Percentiles rank a stretch among this genome's conserved stretches.
These are phyloP conservation scores for Haematococcus sp. DNA, from an alignment of 139 green algal species.

Conservation along the genomic window DNA sequence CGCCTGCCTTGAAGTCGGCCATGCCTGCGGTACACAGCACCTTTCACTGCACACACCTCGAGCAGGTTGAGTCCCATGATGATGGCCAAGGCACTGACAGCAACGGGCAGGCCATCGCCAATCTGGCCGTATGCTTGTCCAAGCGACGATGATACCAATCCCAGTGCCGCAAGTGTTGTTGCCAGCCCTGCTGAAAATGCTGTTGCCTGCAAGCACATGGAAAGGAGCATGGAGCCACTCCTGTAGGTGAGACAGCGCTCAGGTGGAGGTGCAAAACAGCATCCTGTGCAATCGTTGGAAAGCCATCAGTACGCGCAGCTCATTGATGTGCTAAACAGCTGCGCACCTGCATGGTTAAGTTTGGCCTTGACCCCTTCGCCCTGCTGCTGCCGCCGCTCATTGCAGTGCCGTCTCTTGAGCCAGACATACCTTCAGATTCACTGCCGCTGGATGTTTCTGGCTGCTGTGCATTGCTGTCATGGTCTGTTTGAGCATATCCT, in stretches of 20 bases:
- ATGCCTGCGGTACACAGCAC: no score
- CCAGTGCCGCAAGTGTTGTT: conserved; percentile 82
- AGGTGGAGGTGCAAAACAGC: no score
- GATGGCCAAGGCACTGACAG: conserved; percentile 74
- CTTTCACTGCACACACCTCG: conserved; percentile 38
- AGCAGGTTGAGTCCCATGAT: conserved; percentile 95
- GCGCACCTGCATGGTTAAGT: conserved; percentile 2
- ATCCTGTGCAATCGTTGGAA: no score
- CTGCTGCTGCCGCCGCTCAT: not conserved
- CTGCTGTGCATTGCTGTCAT: not conserved
- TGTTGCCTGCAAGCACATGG: conserved; percentile 29
- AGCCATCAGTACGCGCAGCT: no score
- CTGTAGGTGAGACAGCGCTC: no score
- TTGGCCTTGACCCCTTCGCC: no score
- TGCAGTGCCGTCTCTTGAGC: not conserved
- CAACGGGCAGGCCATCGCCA: conserved; percentile 28
- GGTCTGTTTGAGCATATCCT: conserved; percentile 51
- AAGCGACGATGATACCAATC: conserved; percentile 63
- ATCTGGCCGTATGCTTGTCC: conserved; percentile 85
- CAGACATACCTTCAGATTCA: no score
- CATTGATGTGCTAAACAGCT: no score
- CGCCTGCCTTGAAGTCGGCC: no score
- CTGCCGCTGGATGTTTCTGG: no score
- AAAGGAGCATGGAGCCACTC: no score
- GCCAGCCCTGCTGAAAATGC: conserved; percentile 85